Evolutionary conservation across 352 stramenopile species (phyloP).

Genomic region (Hyaloperonospora brassicae): DNA sequence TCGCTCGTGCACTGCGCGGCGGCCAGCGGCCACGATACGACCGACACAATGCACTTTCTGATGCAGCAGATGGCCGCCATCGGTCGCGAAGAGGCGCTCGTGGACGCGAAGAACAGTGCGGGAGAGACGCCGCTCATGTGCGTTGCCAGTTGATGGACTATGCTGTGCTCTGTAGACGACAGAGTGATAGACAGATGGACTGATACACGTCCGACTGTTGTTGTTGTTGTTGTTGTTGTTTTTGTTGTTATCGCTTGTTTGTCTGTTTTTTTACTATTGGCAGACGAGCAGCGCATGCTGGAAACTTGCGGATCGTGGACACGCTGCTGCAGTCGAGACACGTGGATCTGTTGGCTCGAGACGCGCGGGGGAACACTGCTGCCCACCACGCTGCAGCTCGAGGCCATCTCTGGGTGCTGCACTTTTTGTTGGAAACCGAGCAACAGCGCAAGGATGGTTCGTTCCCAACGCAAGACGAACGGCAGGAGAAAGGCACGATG

Average conservation of each 20-base stretch:
- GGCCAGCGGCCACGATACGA: slow-evolving; percentile 31
- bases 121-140: slow-evolving; percentile 75
- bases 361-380: slow-evolving; percentile 54
- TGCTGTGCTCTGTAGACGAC: neutral
- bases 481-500: slow-evolving; percentile 10
- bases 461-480: slow-evolving; percentile 6
- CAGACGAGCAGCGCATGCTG: slow-evolving; percentile 60
- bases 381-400: slow-evolving; percentile 62
- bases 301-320: slow-evolving; percentile 56
- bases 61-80: slow-evolving; percentile 57
- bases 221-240: neutral
- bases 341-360: slow-evolving; percentile 43
- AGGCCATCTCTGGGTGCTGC: slow-evolving; percentile 66
- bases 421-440: slow-evolving; percentile 58
- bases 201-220: no score
- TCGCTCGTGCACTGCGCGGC: slow-evolving; percentile 57
- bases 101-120: slow-evolving; percentile 50
- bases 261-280: neutral
- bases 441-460: slow-evolving; percentile 18
- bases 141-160: neutral
- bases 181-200: neutral
- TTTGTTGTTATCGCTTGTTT: slow-evolving; percentile 1
- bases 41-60: slow-evolving; percentile 74
- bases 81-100: slow-evolving; percentile 21
- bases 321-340: slow-evolving; percentile 44